Evolutionary conservation across 2,329 filamentous ascomycete species (phyloP).

Genomic region (Botrytis tulipae): DNA sequence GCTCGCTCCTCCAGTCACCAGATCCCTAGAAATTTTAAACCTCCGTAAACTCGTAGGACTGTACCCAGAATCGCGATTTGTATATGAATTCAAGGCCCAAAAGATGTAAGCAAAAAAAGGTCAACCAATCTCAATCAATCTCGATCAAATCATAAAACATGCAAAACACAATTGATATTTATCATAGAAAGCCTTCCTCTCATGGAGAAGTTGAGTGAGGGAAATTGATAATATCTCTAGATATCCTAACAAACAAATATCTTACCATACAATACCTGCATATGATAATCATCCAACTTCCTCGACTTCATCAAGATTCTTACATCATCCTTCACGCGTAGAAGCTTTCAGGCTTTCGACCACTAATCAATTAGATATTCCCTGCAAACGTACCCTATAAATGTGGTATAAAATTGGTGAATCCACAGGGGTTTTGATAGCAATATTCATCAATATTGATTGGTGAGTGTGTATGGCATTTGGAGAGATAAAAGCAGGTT

Average conservation of each 20-base stretch:
- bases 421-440: slow-evolving; percentile 1
- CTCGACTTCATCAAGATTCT: not conserved
- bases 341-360: not conserved
- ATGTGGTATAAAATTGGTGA: not conserved
- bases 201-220: not conserved
- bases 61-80: not conserved
- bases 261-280: not conserved
- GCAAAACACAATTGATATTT: not conserved
- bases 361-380: not conserved
- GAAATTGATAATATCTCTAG: not conserved
- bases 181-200: not conserved
- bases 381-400: slow-evolving; percentile 9
- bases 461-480: slow-evolving; percentile 2
- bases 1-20: not conserved
- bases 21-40: not conserved
- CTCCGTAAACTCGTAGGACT: not conserved
- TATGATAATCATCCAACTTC: not conserved
- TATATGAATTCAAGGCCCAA: not conserved
- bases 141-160: slow-evolving; percentile 11
- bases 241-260: not conserved
- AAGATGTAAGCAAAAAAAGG: not conserved
- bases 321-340: not conserved
- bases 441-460: slow-evolving; percentile 16
- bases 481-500: not conserved
- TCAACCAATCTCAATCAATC: not conserved